Evolutionary conservation across 345 rosid species (phyloP), one percentile per base, ranked within the genome.

Genomic region (Euphorbia lathyris): DNA sequence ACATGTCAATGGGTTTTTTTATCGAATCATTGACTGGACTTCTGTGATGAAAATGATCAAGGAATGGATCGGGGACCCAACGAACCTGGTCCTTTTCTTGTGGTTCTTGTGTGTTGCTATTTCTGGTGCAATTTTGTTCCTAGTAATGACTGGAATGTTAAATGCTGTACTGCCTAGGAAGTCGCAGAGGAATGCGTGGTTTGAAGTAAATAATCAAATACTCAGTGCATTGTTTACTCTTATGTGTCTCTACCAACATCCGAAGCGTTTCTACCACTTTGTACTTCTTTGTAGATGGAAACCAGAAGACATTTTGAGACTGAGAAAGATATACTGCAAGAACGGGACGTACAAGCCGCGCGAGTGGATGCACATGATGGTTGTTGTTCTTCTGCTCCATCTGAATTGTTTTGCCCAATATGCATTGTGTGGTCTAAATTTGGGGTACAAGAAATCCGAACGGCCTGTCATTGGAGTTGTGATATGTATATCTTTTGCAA

Each of bases 141-240:
- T 95, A 58, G 99, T 95, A 40, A 90, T 95, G 97, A 95, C 97
- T 10, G 97, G 99, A 64, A 95, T 95, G 99, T 75, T 95, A 73
- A 86, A 95, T 69, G 50, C 43, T 13, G 97, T 72, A 6, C 57
- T 95, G 42, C 93, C 88, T 8, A 84, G 77, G 45, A 92, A 90
- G 80, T 80, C 93, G 4, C 77, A 86, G 29, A 87, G 97, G 80
- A 77, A 89, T 75, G 83, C 79, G 72, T 93, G 98, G 98, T 91
- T 89, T 74, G 97, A 93, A 77, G 97, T 91, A 30, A 93, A 93
- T 81, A 91, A 93, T 67, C 98, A 93, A 69, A 91, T 93, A 73
- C 92, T 93, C 56, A 92, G 90, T 40, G 97, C 97, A 0, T 75
- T 92, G 70, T 92, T 92, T 74, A 92, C 99, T 71, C 88, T 95